phyloP scores from a whole-genome alignment of 495 filamentous ascomycete species.

The Trichoderma erinaceum region DNA sequence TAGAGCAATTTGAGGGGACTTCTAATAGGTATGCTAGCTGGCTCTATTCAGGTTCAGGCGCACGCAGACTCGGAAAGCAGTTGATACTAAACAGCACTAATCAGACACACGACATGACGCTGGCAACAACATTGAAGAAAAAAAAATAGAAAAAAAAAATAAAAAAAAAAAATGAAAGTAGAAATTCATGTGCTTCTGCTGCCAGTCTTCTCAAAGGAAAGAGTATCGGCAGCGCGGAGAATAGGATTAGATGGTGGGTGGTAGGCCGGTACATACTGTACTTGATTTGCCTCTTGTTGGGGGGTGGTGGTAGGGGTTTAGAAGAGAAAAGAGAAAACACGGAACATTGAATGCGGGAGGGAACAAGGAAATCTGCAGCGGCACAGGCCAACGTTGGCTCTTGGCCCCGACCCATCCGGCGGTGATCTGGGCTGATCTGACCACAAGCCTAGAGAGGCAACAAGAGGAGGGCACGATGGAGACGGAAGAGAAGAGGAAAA shows the following conservation, averaged over 20 bases:
- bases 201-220: background rate
- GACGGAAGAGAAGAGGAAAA: background rate
- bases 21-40: no score
- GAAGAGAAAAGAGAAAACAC: slow-evolving; percentile 9
- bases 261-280: background rate
- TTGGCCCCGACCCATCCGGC: background rate
- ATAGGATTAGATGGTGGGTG: background rate
- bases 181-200: background rate
- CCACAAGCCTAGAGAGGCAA: background rate
- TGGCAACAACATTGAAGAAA: background rate
- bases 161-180: no score
- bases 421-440: background rate
- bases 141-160: no score
- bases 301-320: background rate
- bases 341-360: background rate
- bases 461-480: background rate
- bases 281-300: background rate
- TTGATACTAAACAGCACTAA: background rate
- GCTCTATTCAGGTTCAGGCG: no score
- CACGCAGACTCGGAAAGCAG: no score
- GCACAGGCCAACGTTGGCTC: background rate
- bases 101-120: background rate
- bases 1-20: background rate
- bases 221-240: background rate
- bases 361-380: background rate